A percentile compares a stretch with the other conserved stretches of the same genome.
Conservation (phyloP, 352 stramenopile species). For the Globisporangium apiculatum region DNA sequence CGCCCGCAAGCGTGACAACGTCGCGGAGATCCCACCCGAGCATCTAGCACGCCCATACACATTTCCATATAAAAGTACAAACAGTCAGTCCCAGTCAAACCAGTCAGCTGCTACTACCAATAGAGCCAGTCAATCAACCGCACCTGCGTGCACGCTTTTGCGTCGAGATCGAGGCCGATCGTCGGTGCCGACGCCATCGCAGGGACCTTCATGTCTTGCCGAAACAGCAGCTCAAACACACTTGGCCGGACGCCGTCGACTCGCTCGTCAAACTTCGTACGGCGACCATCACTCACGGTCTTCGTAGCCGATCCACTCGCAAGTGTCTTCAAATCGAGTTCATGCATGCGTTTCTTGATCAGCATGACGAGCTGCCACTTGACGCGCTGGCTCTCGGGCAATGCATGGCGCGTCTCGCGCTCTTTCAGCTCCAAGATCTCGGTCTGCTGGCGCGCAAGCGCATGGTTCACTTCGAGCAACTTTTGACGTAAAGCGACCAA, state of each 20-base stretch:
- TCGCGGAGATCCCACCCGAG: constrained; percentile 55
- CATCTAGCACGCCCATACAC: constrained; percentile 17
- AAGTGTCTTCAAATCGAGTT: constrained; percentile 47
- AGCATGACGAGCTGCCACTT: constrained; percentile 53
- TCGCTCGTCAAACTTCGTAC: constrained; percentile 32
- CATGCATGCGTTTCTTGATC: constrained; percentile 57
- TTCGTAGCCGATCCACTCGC: background rate
- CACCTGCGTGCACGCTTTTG: constrained; percentile 44
- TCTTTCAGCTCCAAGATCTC: constrained; percentile 64
- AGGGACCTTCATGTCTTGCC: constrained; percentile 33
- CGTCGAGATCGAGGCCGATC: constrained; percentile 36
- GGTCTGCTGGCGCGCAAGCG: constrained; percentile 49
- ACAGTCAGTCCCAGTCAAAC: background rate
- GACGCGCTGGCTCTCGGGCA: constrained; percentile 55
- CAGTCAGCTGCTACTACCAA: constrained; percentile 3
- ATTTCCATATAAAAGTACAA: too few species aligned
- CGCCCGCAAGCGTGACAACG: constrained; percentile 35
- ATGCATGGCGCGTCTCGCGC: constrained; percentile 46
- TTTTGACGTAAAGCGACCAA: constrained; percentile 52
- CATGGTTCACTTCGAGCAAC: constrained; percentile 57
- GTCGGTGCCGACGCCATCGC: constrained; percentile 17
- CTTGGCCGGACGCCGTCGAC: constrained; percentile 58
- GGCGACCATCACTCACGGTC: background rate
- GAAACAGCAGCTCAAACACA: constrained; percentile 54
- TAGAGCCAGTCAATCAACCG: constrained; percentile 2